Evolutionary conservation across 345 rosid genomes (phyloP).

Genomic region (Linum lewisii): DNA sequence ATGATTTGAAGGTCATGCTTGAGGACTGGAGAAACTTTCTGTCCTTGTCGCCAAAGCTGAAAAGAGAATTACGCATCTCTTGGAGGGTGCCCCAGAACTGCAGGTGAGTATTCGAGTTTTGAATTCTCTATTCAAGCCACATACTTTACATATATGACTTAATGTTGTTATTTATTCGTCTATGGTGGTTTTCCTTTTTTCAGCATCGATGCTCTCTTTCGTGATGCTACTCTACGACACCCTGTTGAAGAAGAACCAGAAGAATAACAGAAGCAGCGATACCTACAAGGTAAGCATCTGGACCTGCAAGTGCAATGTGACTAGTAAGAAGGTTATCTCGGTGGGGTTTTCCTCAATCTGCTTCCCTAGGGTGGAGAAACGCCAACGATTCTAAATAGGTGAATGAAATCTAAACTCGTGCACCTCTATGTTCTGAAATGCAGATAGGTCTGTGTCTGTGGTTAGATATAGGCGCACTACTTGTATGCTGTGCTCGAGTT

Average conservation of each 20-base stretch:
- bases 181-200: not conserved
- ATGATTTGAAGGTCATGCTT: slow-evolving; percentile 69
- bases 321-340: not conserved
- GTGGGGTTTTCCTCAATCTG: no score
- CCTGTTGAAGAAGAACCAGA: slow-evolving; percentile 12
- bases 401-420: not conserved
- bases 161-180: slow-evolving; percentile 3
- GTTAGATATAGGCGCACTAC: not conserved
- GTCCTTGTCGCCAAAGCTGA: slow-evolving; percentile 47
- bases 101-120: slow-evolving; percentile 38
- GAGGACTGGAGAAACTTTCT: slow-evolving; percentile 58
- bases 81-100: slow-evolving; percentile 82
- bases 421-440: not conserved
- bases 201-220: slow-evolving; percentile 45
- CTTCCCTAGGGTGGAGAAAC: no score
- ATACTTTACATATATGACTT: not conserved
- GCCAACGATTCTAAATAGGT: not conserved
- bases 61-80: slow-evolving; percentile 27
- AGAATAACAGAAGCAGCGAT: slow-evolving; percentile 13
- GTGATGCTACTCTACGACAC: slow-evolving; percentile 14
- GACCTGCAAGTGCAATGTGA: not conserved
- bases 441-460: not conserved
- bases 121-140: not conserved
- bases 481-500: not conserved
- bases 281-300: not conserved